Percentiles rank a stretch among this genome's conserved stretches.
Conservation (phyloP, 169 alveolate species). For the Cryptosporidium felis region DNA sequence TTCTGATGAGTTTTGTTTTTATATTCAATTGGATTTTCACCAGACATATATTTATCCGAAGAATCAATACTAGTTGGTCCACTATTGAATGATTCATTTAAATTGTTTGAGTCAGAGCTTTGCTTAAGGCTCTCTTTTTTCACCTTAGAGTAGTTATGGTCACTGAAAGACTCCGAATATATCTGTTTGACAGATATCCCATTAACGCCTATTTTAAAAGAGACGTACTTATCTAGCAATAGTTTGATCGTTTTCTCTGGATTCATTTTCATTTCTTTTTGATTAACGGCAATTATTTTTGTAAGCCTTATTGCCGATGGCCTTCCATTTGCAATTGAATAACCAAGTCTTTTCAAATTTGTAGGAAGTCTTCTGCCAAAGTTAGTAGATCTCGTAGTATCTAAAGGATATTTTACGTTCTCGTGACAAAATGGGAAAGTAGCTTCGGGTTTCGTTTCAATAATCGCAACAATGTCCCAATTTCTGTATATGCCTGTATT, state of each 20-base stretch:
- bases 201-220: conserved; percentile 14
- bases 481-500: conserved; percentile 55
- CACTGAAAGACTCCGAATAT: conserved; percentile 29
- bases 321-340: conserved; percentile 13
- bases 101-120: not conserved
- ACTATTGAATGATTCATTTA: not conserved
- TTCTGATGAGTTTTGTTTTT: not conserved
- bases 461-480: conserved; percentile 53
- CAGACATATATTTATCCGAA: no score
- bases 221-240: conserved; percentile 8
- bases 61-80: not conserved
- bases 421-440: conserved; percentile 57
- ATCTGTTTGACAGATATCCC: conserved; percentile 18
- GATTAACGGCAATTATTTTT: conserved; percentile 55
- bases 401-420: conserved; percentile 44
- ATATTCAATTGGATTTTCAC: no score
- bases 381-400: conserved; percentile 19
- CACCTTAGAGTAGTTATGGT: not conserved
- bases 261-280: conserved; percentile 51
- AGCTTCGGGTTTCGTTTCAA: conserved; percentile 67
- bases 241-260: conserved; percentile 1
- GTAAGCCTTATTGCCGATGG: conserved; percentile 40
- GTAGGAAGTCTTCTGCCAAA: conserved; percentile 42
- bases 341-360: conserved; percentile 28
- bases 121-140: not conserved